Conservation (phyloP, 2,329 filamentous ascomycete species). For the Tolypocladium endophyticum region DNA sequence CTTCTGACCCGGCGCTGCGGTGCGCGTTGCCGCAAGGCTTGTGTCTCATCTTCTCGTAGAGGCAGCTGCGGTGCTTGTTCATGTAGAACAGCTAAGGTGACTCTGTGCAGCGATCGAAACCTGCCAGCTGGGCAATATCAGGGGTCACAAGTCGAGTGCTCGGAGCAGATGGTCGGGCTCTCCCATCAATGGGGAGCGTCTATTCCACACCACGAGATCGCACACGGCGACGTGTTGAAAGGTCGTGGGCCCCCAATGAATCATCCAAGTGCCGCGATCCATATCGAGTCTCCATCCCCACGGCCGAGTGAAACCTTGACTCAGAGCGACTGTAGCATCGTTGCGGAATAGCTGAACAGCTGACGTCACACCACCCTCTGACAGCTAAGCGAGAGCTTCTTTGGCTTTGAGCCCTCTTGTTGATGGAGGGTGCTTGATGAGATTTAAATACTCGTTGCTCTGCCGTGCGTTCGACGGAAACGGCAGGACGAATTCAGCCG, state of each 20-base stretch:
- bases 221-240: not conserved
- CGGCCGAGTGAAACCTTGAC: not conserved
- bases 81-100: not conserved
- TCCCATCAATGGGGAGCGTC: not conserved
- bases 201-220: not conserved
- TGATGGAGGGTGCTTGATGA: not conserved
- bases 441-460: not conserved
- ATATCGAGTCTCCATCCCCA: not conserved
- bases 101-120: not conserved
- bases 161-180: no score
- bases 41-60: not conserved
- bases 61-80: not conserved
- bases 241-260: not conserved
- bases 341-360: not conserved
- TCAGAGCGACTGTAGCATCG: not conserved
- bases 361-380: not conserved
- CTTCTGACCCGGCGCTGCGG: not conserved
- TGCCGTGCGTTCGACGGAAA: not conserved
- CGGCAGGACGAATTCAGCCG: not conserved
- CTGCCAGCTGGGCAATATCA: not conserved
- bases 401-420: not conserved
- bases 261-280: not conserved
- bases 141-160: not conserved
- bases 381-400: not conserved
- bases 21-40: not conserved